A percentile compares a stretch with the other conserved stretches of the same genome.
Evolutionary conservation across 73 alveolate genomes (phyloP).

Genomic region (Paramecium sexaurelia): DNA sequence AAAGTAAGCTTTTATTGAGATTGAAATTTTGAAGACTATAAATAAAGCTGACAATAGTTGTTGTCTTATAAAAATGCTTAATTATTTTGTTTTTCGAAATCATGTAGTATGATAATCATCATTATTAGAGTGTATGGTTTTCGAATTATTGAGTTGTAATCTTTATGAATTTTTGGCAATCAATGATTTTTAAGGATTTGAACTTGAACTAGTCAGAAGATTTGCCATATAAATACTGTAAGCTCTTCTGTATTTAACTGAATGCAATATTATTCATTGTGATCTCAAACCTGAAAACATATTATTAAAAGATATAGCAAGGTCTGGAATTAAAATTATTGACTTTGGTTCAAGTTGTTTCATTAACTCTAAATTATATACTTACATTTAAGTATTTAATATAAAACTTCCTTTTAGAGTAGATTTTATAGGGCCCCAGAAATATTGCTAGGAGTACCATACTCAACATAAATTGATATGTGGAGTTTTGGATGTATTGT

Average conservation of each 20-base stretch:
- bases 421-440: slow-evolving; percentile 85
- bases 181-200: slow-evolving; percentile 86
- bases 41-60: slow-evolving; percentile 64
- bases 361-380: slow-evolving; percentile 73
- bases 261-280: slow-evolving; percentile 80
- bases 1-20: slow-evolving; percentile 83
- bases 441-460: slow-evolving; percentile 81
- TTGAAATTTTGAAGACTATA: slow-evolving; percentile 75
- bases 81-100: slow-evolving; percentile 78
- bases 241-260: slow-evolving; percentile 74
- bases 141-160: slow-evolving; percentile 78
- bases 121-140: slow-evolving; percentile 71
- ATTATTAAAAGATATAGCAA: slow-evolving; percentile 73
- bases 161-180: slow-evolving; percentile 86
- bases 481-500: slow-evolving; percentile 88
- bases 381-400: slow-evolving; percentile 63
- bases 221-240: slow-evolving; percentile 86
- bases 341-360: slow-evolving; percentile 88
- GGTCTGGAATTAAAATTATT: slow-evolving; percentile 77
- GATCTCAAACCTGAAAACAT: slow-evolving; percentile 94
- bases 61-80: slow-evolving; percentile 74
- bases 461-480: slow-evolving; percentile 77
- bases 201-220: slow-evolving; percentile 83
- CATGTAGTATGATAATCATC: slow-evolving; percentile 78
- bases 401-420: slow-evolving; percentile 51